Evolutionary conservation across 352 stramenopile genomes (phyloP), one percentile per base, ranked within the genome.

Genomic region (Elongisporangium prolatum): DNA sequence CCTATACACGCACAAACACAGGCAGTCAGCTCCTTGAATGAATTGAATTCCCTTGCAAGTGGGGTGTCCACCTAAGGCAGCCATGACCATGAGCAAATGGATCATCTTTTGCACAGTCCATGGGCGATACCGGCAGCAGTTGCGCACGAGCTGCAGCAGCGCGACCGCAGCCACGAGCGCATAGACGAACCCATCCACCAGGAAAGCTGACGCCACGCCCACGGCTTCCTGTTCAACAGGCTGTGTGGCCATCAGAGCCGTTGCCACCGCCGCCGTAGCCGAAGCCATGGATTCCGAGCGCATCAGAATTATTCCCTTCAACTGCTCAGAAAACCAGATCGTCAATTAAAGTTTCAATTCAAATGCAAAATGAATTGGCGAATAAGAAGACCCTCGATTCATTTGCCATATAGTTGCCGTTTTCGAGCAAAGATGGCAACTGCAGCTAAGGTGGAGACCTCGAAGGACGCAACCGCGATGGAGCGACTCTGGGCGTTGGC

Each of bases 81-180:
- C 74, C 54, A 90, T 59, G 50, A 95, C 88, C 68, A 95, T 88
- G 53, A 95, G 73, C 58, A 89, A 17, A 56, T 95, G 86, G 50
- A 93, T 75, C 77, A 93, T 89, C 67, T 95, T 95, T 67, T 95
- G 86, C 61, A 91, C 77, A 6, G 84, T 95, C 84, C 84, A 94
- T 3, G 83, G 80, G 2, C 77, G 77, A 67, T 95, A 94, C 22
- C 84, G 80, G 28, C 74, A 85, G 70, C 84, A 93, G 50, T 93
- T 95, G 49, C 86, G 86, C 47, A 81, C 71, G n/a, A 95, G 63
- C 61, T 95, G 86, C 37, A 86, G 70, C 20, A 79, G 69, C 10
- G 80, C 67, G 3, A 70, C 71, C 16, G 69, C 69, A n/a, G 70
- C 80, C 21, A 93, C 76, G 6, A 91, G 50, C 44, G 79, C 79